Base-by-base conservation (phyloP, 106 monocot species). In the Cymbidium sinense region DNA sequence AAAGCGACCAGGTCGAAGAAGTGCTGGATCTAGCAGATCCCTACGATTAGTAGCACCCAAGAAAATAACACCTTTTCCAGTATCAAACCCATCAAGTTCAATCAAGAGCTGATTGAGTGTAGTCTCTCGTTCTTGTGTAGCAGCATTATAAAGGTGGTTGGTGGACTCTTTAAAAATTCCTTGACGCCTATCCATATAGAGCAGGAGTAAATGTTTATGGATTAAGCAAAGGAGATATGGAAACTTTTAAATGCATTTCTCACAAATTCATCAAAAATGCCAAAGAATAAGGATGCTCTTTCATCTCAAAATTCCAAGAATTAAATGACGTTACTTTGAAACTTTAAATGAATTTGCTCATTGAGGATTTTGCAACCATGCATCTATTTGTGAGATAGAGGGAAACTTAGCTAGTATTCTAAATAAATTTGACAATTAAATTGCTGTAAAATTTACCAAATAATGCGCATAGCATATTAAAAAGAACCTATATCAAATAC, bases 61-160 rank as follows among this genome's bases (percentile, higher is more conserved):
- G 64, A 94, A 91, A 78, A 94, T 94, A 51, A 94, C 94, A 74
- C 94, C 94, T 75, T 91, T 94, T 76, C 89, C 91, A 52, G 91
- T 91, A 82, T 94, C 94, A 91, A 94, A 94, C 18, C 94, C 94
- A 89, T 94, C 91, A 74, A 94, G 88, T 80, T 94, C 94, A 82
- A 91, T 94, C 78, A 94, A 64, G 6, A 94, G 89, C 78, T 94
- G 94, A 78, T 94, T 94, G 43, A 94, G 91, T 39, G 94, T 94
- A 82, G 91, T 91, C 72, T 94, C 94, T 65, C 94, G 85, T 80
- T 94, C 94, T 84, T 94, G 91, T 74, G 93, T 93, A 72, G 93
- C 93, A 79, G 93, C 89, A 90, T 93, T 90, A 61, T 90, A 93
- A 19, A 93, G 77, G 34, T 86, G 76, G 64, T 90, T 73, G 30